Percentiles rank a stretch among this genome's conserved stretches.
These are phyloP conservation scores for Penicillium sumatraense DNA, from an alignment of 2,329 filamentous ascomycete species.

Conservation along the genomic window DNA sequence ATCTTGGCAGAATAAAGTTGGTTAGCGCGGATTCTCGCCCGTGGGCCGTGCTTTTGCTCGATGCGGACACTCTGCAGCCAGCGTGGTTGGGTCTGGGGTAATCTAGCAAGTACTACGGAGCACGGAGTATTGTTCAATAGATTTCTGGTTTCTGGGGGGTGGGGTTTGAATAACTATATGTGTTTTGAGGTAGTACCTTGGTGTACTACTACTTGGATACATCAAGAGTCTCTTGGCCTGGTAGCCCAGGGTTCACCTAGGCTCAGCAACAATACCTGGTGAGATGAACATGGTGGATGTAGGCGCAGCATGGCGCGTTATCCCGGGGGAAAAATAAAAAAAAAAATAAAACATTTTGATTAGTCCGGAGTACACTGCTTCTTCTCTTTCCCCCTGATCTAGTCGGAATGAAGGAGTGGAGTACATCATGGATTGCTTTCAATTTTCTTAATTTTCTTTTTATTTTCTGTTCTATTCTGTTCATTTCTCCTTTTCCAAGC, in stretches of 20 bases:
- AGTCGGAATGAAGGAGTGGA: neutral
- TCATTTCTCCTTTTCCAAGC: neutral
- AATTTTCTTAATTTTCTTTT: too few relatives aligned
- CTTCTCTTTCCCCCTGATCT: neutral
- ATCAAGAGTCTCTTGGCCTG: neutral
- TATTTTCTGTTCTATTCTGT: too few relatives aligned
- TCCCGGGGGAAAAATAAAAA: neutral
- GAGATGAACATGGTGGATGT: neutral
- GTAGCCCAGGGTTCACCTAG: neutral
- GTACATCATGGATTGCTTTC: neutral
- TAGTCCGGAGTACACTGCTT: too few relatives aligned
- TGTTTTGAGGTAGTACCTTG: neutral
- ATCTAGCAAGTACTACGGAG: too few relatives aligned
- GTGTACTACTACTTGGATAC: neutral
- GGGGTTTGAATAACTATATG: neutral
- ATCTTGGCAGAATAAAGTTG: constrained; percentile 22
- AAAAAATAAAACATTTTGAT: too few relatives aligned
- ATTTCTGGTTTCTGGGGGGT: neutral
- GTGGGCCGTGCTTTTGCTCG: constrained; percentile 17
- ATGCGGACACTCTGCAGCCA: neutral
- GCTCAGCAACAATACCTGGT: neutral
- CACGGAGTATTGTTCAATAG: too few relatives aligned
- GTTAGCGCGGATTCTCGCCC: constrained; percentile 9
- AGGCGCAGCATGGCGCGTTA: neutral
- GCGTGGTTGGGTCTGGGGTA: constrained; percentile 1